Percentiles rank a stretch among this genome's conserved stretches.
phyloP scores from a whole-genome alignment of 306 rosid species.

The Alnus glutinosa region DNA sequence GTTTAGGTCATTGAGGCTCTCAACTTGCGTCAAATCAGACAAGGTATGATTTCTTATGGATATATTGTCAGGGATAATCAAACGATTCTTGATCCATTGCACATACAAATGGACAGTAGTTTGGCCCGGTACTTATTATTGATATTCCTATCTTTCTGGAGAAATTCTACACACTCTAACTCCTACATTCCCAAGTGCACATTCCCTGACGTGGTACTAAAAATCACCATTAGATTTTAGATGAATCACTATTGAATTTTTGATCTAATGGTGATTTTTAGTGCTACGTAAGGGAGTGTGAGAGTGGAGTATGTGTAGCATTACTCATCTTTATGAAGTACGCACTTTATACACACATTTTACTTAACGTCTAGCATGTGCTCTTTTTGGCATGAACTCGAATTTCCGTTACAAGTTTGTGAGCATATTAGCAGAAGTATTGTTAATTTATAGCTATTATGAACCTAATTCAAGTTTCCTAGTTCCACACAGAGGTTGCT shows the following conservation, averaged over 20 bases:
- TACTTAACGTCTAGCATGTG: not conserved
- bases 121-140: not conserved
- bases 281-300: too few species aligned
- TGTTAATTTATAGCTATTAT: not conserved
- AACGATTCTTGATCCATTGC: not conserved
- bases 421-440: not conserved
- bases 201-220: too few species aligned
- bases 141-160: not conserved
- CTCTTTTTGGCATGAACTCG: not conserved
- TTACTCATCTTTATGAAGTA: too few species aligned
- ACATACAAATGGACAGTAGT: not conserved
- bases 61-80: not conserved
- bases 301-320: too few species aligned
- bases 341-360: not conserved
- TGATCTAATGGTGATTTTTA: too few species aligned
- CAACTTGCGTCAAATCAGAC: constrained; percentile 1
- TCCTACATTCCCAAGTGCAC: too few species aligned
- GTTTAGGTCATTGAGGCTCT: constrained; percentile 26
- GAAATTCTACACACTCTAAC: not conserved
- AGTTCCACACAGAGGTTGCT: not conserved
- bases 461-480: not conserved
- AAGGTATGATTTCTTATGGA: not conserved
- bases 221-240: too few species aligned
- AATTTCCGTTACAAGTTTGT: not conserved
- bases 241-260: too few species aligned